Conservation (phyloP, 148 eudicot genomes). For the Fagopyrum esculentum region DNA sequence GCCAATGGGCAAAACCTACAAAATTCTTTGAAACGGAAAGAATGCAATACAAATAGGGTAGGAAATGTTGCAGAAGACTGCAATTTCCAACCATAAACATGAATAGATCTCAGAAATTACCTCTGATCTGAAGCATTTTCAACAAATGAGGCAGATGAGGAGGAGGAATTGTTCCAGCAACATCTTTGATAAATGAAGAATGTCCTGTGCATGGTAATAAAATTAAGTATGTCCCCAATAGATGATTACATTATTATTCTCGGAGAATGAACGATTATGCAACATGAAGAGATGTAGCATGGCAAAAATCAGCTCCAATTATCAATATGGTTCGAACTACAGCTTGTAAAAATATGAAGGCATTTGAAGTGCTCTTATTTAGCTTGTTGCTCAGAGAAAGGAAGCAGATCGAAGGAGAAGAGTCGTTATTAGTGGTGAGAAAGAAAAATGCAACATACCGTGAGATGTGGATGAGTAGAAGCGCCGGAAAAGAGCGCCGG, state of each 20-base stretch:
- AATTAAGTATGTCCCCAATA: not conserved
- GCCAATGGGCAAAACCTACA: too few species aligned
- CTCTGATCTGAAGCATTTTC: constrained; percentile 75
- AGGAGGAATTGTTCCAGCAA: constrained; percentile 65
- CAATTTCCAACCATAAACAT: constrained; percentile 5
- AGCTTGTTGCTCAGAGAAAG: not conserved
- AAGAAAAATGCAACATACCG: constrained; percentile 4
- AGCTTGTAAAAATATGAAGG: not conserved
- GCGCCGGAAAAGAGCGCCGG: constrained; percentile 3
- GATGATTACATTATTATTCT: not conserved
- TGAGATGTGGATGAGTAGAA: constrained; percentile 3
- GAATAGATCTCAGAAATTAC: constrained; percentile 24
- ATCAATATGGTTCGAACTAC: not conserved
- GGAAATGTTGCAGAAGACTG: not conserved
- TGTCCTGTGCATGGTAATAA: constrained; percentile 22
- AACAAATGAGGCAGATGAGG: constrained; percentile 63
- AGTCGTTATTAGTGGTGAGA: not conserved
- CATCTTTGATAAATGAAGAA: constrained; percentile 61
- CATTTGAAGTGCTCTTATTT: not conserved
- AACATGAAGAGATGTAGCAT: not conserved
- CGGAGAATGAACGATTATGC: not conserved
- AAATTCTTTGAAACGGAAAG: too few species aligned
- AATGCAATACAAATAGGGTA: too few species aligned
- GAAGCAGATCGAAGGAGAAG: not conserved
- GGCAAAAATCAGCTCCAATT: not conserved